Evolutionary conservation across 2,329 filamentous ascomycete species (phyloP).

Genomic region (Teratosphaeria zuluensis): DNA sequence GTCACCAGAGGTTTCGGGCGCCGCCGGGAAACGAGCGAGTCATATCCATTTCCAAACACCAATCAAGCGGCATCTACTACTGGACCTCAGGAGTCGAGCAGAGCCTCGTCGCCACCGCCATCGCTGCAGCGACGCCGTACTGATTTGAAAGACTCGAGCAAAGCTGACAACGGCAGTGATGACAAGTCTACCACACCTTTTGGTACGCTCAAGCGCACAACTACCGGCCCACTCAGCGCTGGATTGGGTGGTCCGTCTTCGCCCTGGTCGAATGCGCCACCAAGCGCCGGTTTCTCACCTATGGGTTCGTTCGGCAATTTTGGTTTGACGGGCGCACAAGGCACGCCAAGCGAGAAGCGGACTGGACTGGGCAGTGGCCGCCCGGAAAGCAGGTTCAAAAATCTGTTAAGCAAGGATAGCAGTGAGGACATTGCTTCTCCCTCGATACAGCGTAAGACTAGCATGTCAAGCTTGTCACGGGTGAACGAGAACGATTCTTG

Average conservation of each 20-base stretch:
- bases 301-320: conserved; percentile 90
- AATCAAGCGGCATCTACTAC: conserved; percentile 52
- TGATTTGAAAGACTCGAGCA: conserved; percentile 45
- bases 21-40: conserved; percentile 75
- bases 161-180: conserved; percentile 26
- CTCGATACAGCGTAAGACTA: conserved; percentile 46
- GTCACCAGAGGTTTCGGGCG: conserved; percentile 60
- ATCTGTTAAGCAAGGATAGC: conserved; percentile 69
- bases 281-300: conserved; percentile 54
- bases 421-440: conserved; percentile 46
- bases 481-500: conserved; percentile 47
- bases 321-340: conserved; percentile 48
- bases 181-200: conserved; percentile 34
- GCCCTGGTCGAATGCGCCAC: conserved; percentile 51
- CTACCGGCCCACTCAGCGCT: conserved; percentile 44
- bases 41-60: conserved; percentile 43
- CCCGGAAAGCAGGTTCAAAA: conserved; percentile 76
- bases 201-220: conserved; percentile 46
- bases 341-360: conserved; percentile 59
- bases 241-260: conserved; percentile 41
- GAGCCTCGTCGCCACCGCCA: conserved; percentile 50
- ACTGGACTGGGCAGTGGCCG: conserved; percentile 54
- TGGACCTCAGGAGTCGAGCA: conserved; percentile 51
- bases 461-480: conserved; percentile 43
- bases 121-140: conserved; percentile 52